Conservation (phyloP, 176 grass and related monocot species). For the Ensete glaucum region DNA sequence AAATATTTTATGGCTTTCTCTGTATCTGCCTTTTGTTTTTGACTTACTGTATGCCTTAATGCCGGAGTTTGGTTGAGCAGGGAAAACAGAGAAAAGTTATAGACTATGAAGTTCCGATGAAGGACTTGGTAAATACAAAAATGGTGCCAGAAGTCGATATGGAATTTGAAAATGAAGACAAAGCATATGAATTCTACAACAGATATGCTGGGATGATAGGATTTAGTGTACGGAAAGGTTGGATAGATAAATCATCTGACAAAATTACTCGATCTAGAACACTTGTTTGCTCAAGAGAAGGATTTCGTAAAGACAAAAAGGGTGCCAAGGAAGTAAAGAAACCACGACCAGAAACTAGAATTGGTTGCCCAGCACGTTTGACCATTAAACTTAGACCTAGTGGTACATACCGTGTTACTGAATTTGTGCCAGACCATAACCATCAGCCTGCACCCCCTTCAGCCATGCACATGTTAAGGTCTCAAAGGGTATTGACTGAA, state of each 20-base stretch:
- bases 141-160: conserved; percentile 43
- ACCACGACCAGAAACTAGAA: conserved; percentile 39
- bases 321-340: conserved; percentile 31
- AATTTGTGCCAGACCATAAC: conserved; percentile 42
- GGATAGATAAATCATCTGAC: conserved; percentile 32
- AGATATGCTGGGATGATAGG: conserved; percentile 31
- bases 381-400: conserved; percentile 34
- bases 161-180: conserved; percentile 35
- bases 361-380: conserved; percentile 40
- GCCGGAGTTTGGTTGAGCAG: conserved; percentile 17
- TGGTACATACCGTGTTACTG: conserved; percentile 31
- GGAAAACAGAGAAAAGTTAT: conserved; percentile 51
- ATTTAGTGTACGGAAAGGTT: conserved; percentile 42
- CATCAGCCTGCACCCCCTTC: conserved; percentile 41
- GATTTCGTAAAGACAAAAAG: conserved; percentile 41
- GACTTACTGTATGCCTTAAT: not conserved
- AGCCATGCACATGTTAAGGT: conserved; percentile 42
- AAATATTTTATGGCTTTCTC: not conserved
- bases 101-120: conserved; percentile 27
- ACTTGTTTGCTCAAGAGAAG: conserved; percentile 48
- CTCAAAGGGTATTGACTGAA: conserved; percentile 36
- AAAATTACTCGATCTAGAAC: conserved; percentile 34
- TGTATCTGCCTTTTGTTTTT: not conserved
- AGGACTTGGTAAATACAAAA: conserved; percentile 28
- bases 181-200: conserved; percentile 43